Conservation (phyloP, 768 basidiomycete genomes). For the Serendipita sp. region DNA sequence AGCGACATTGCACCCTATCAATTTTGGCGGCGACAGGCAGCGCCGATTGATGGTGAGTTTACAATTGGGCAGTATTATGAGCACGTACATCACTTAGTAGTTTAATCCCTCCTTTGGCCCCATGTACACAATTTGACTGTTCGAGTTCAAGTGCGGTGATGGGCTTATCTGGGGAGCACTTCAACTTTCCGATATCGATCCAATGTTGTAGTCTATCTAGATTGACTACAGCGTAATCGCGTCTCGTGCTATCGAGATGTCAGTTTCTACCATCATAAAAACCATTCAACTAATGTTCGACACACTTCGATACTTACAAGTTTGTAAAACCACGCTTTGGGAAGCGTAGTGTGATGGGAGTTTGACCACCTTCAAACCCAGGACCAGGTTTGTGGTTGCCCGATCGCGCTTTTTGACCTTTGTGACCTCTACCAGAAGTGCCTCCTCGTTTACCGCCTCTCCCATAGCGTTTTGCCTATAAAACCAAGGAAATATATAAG, state of each 20-base stretch:
- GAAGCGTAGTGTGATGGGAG: constrained; percentile 74
- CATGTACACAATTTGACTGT: constrained; percentile 76
- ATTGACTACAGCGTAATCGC: constrained; percentile 69
- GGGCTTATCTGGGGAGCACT: constrained; percentile 59
- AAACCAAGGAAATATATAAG: not conserved
- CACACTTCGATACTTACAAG: constrained; percentile 38
- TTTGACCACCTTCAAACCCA: constrained; percentile 95
- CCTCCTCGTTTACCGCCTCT: constrained; percentile 82
- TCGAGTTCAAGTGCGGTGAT: constrained; percentile 80
- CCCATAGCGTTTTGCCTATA: constrained; percentile 84
- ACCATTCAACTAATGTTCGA: not conserved
- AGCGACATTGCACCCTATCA: constrained; percentile 49
- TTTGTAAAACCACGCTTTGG: constrained; percentile 94
- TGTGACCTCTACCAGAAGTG: constrained; percentile 85
- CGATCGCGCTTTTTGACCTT: constrained; percentile 87
- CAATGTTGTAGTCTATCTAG: constrained; percentile 79
- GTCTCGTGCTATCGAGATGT: constrained; percentile 38
- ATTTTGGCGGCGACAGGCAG: not conserved
- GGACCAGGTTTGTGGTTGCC: constrained; percentile 68
- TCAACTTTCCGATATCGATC: constrained; percentile 72
- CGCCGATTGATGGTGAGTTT: too few species aligned
- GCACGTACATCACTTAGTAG: constrained; percentile 61
- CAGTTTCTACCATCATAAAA: not conserved
- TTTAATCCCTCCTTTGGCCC: constrained; percentile 83
- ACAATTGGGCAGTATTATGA: not conserved